Evolutionary conservation across 371 early-diverging fungal genomes (phyloP), one percentile per base, ranked within the genome.

Genomic region (Mortierella sp.): DNA sequence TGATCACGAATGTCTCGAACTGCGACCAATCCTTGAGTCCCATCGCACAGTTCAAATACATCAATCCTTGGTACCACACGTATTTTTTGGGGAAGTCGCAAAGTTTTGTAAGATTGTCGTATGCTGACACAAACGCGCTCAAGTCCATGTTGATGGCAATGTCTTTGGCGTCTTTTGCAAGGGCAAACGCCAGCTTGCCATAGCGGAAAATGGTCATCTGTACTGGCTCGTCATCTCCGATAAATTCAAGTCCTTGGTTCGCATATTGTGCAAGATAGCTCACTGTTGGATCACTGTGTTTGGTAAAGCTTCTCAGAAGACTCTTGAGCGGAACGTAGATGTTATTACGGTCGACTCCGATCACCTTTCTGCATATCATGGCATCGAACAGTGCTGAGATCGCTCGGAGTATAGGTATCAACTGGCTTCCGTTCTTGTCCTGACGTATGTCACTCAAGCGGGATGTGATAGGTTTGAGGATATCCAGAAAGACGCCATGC

Each of bases 201-300:
- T 45, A 45, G 9, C 63, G 63, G 45, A 9, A 26, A 22, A 47
- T 47, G 28, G 26, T 63, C 28, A 24, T 47, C 22, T 22, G 6
- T 11, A 63, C 14, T 12, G 63, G 45, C 30, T 63, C 63, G 24
- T 63, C 30, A 18, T 63, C 28, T 10, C 63, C 63, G 24, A 47
- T 47, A 24, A 47, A 32, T 11, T 14, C 49, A 30, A 63, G 63
- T 9, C 26, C 63, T 43, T 63, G 63, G 9, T 9, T 63, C 18
- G 63, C 45, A 63, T 63, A 63, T 35, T 22, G 43, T 47, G 63
- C 63, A 20, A 43, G 49, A 26, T 45, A 63, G 47, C 47, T n/a
- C 1, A 63, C 63, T 22, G 43, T 63, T 24, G 43, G 26, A 45
- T 63, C 45, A 1, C 18, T 22, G 24, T 63, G 63, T 1, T 45